Conservation (phyloP, 768 basidiomycete species). For the Boletellus emodensis region DNA sequence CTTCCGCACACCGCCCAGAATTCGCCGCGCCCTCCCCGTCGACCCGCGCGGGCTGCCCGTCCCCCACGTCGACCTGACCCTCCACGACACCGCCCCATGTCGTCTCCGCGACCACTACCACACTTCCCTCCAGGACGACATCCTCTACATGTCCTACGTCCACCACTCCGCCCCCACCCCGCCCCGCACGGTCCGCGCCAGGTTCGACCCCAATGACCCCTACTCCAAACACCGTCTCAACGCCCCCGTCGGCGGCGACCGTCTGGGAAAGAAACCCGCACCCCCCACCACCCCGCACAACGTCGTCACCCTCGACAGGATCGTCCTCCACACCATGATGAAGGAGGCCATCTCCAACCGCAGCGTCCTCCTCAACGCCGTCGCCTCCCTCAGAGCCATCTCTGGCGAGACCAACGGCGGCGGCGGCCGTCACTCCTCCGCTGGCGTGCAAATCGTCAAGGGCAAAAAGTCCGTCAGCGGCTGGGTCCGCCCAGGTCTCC, state of each 20-base stretch:
- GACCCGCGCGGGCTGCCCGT: conserved; percentile 63
- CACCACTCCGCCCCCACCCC: conserved; percentile 61
- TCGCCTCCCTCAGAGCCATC: conserved; percentile 84
- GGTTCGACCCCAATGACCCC: conserved; percentile 73
- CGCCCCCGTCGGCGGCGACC: conserved; percentile 67
- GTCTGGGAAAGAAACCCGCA: conserved; percentile 62
- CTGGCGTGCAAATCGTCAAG: conserved; percentile 77
- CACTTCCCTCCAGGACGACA: conserved; percentile 74
- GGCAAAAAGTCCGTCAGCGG: conserved; percentile 67
- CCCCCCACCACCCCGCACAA: conserved; percentile 65
- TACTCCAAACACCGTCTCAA: conserved; percentile 78
- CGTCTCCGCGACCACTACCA: conserved; percentile 84
- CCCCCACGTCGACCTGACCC: conserved; percentile 61
- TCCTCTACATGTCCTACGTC: conserved; percentile 92
- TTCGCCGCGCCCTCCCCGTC: conserved; percentile 41
- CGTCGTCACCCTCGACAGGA: conserved; percentile 73
- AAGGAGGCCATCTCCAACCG: conserved; percentile 75
- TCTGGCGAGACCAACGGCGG: conserved; percentile 76
- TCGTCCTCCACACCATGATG: conserved; percentile 82
- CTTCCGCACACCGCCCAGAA: conserved; percentile 52
- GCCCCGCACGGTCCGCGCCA: conserved; percentile 57
- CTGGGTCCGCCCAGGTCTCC: conserved; percentile 81
- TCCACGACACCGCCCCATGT: conserved; percentile 67
- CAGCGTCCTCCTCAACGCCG: conserved; percentile 70
- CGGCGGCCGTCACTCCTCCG: conserved; percentile 62